Evolutionary conservation across 768 basidiomycete species (phyloP), one percentile per base, ranked within the genome.

Genomic region (Lanmaoa rubissima): DNA sequence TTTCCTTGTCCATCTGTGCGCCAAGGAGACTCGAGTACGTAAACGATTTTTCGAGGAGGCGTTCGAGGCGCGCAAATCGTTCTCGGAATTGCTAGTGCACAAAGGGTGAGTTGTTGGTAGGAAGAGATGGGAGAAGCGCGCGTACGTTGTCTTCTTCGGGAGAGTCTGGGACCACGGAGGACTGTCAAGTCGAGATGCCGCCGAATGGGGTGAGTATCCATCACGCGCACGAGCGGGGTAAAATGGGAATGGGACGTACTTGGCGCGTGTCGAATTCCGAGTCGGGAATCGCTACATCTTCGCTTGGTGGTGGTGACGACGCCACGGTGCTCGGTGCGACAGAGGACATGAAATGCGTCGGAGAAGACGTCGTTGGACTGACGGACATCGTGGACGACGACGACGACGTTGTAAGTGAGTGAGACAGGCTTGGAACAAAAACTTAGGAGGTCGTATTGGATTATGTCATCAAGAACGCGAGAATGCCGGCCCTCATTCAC

Each of bases 11-110:
- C 89, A 94, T 93, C 54, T 87, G 82, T 24, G 83, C 77, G 46
- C 85, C 82, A 14, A 94, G 76, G 41, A 90, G 78, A 51, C 76
- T 78, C 1, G 91, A 86, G 64, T 88, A 94, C n/a, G 86, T 77
- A 1, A 82, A 81, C 0, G 90, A 92, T 63, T 88, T 88, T 52
- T 92, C 80, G 21, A 94, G 79, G 26, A 94, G 80, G 49, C 78
- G 83, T 52, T 84, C 77, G 19, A 92, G 82, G 11, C 81, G 77
- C 24, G 73, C 66, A 34, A 80, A 78, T 43, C 84, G 80, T 35
- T 74, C 73, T 14, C 75, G 75, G 48, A 78, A 77, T 57, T 82
- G 82, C 82, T 85, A 32, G 17, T 21, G n/a, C 7, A 4, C 14
- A 16, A 14, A 17, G 14, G 19, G 4, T 51, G 28, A 39, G 50